Conservation (phyloP, 2,329 filamentous ascomycete species). For the Exophiala lecanii-corni region DNA sequence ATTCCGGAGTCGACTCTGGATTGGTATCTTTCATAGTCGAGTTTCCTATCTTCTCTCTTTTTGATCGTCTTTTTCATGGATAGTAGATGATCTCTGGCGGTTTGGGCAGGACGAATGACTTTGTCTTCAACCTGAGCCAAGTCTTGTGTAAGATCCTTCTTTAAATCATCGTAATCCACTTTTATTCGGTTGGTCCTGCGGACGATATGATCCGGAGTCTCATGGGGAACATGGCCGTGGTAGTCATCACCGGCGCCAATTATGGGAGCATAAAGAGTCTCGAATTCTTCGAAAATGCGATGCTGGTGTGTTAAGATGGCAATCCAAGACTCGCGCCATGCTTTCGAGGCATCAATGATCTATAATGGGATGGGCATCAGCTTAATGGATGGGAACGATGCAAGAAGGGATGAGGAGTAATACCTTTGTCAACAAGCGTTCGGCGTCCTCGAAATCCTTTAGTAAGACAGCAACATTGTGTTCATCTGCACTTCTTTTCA, state of each 20-base stretch:
- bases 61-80: constrained; percentile 79
- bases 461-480: constrained; percentile 70
- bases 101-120: constrained; percentile 64
- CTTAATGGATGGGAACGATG: constrained; percentile 4
- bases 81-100: constrained; percentile 64
- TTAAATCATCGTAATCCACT: constrained; percentile 65
- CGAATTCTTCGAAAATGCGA: constrained; percentile 62
- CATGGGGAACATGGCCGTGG: constrained; percentile 49
- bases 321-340: constrained; percentile 76
- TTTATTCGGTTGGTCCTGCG: constrained; percentile 62
- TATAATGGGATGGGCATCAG: constrained; percentile 33
- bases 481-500: constrained; percentile 68
- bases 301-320: constrained; percentile 66
- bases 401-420: constrained; percentile 42
- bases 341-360: constrained; percentile 70
- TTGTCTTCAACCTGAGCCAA: constrained; percentile 65
- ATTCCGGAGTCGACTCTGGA: constrained; percentile 64
- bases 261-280: constrained; percentile 72
- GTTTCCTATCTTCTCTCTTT: constrained; percentile 74
- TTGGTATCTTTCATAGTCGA: constrained; percentile 76
- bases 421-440: constrained; percentile 65
- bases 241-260: constrained; percentile 59
- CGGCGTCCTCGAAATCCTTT: constrained; percentile 75
- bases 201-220: constrained; percentile 60
- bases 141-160: constrained; percentile 66